Conservation (phyloP, 805 yeast genomes). For the Candida sakaeoensis region DNA sequence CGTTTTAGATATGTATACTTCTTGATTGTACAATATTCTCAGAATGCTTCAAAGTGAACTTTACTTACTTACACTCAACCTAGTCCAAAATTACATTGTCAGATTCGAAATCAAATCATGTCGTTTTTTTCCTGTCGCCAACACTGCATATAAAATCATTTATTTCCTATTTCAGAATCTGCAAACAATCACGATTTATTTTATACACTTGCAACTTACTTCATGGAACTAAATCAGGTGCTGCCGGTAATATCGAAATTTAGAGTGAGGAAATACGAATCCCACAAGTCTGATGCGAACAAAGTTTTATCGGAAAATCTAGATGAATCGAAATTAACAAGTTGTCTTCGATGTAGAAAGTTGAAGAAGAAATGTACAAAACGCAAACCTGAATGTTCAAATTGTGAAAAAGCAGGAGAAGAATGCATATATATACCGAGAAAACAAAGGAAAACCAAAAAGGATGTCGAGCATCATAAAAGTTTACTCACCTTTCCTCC, state of each 20-base stretch:
- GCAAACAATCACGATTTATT: too few relatives aligned
- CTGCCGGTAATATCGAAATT: slow-evolving; percentile 6
- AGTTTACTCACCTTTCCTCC: slow-evolving; percentile 11
- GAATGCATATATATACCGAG: slow-evolving; percentile 23
- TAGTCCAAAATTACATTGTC: too few relatives aligned
- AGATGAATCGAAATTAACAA: slow-evolving; percentile 6
- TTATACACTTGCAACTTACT: too few relatives aligned
- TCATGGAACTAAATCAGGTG: not conserved
- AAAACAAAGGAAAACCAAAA: slow-evolving; percentile 8
- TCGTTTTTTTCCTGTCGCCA: too few relatives aligned
- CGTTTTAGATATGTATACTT: too few relatives aligned
- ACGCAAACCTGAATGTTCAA: slow-evolving; percentile 39
- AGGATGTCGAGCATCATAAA: not conserved
- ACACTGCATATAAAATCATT: too few relatives aligned
- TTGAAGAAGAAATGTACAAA: slow-evolving; percentile 49
- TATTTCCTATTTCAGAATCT: too few relatives aligned
- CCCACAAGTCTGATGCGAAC: not conserved
- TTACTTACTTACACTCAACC: too few relatives aligned
- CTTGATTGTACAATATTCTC: too few relatives aligned
- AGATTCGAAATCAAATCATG: too few relatives aligned
- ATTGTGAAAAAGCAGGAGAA: slow-evolving; percentile 37
- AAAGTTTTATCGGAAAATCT: not conserved
- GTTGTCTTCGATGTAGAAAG: slow-evolving; percentile 45
- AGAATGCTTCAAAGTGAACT: too few relatives aligned
- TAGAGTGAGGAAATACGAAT: slow-evolving; percentile 8